These are phyloP conservation scores for Clausena lansium DNA, from an alignment of 345 rosid genomes.

Conservation along the genomic window DNA sequence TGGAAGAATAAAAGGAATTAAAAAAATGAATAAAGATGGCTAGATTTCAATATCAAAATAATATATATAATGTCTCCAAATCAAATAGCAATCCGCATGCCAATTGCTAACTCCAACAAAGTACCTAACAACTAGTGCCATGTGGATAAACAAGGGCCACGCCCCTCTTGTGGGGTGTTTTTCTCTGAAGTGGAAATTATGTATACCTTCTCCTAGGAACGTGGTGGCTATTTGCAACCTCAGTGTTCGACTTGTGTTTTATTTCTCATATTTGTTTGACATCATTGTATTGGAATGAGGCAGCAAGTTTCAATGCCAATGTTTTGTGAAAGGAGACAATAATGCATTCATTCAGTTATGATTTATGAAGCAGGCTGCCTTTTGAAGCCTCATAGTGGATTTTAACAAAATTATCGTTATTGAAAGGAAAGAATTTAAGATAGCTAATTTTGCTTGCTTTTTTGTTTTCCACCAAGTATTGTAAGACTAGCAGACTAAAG, in stretches of 20 bases:
- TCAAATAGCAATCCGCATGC: too few species aligned
- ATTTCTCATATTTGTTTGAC: not conserved
- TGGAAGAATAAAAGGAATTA: too few species aligned
- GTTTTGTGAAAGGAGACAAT: not conserved
- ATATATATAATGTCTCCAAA: too few species aligned
- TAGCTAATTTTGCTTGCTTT: not conserved
- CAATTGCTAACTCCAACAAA: too few species aligned
- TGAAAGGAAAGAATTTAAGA: slow-evolving; percentile 1
- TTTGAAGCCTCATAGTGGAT: not conserved
- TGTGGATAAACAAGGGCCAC: too few species aligned
- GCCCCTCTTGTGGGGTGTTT: not conserved
- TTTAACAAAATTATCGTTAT: not conserved
- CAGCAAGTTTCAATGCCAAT: not conserved
- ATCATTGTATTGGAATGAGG: not conserved
- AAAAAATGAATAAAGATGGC: too few species aligned
- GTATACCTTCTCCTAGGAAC: not conserved
- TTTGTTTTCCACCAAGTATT: slow-evolving; percentile 3
- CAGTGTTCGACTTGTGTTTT: not conserved
- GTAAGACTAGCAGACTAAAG: not conserved
- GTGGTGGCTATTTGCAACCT: not conserved
- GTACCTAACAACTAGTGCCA: too few species aligned
- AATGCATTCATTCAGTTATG: not conserved
- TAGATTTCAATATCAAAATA: too few species aligned
- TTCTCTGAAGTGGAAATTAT: not conserved
- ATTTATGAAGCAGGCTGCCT: not conserved